Evolutionary conservation across 495 filamentous ascomycete species (phyloP).

Genomic region (Aeminium ludgeri): DNA sequence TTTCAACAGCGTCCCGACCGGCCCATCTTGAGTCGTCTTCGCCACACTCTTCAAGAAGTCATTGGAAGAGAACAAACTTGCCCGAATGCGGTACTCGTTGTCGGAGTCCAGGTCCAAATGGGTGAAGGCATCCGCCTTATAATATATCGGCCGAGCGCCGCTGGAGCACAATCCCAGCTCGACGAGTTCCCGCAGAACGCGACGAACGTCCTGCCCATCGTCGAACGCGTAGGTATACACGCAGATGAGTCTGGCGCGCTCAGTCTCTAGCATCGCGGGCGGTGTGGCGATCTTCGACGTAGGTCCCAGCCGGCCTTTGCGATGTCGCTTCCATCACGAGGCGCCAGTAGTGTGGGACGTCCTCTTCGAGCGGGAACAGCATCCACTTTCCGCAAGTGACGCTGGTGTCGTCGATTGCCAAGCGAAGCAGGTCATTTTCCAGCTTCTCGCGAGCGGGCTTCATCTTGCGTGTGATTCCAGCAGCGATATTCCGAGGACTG

Average conservation of each 20-base stretch:
- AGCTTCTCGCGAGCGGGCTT: slow-evolving; percentile 33
- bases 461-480: slow-evolving; percentile 32
- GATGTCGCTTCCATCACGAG: slow-evolving; percentile 44
- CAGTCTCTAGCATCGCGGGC: slow-evolving; percentile 24
- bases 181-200: slow-evolving; percentile 44
- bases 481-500: slow-evolving; percentile 25
- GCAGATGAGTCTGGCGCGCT: slow-evolving; percentile 39
- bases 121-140: slow-evolving; percentile 70
- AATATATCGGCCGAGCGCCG: slow-evolving; percentile 41
- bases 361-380: slow-evolving; percentile 43
- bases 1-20: slow-evolving; percentile 2
- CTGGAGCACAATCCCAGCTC: slow-evolving; percentile 39
- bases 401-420: slow-evolving; percentile 35
- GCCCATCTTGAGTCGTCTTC: slow-evolving; percentile 5
- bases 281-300: slow-evolving; percentile 52
- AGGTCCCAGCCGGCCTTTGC: slow-evolving; percentile 46
- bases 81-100: slow-evolving; percentile 53
- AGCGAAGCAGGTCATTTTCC: slow-evolving; percentile 35
- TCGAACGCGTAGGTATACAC: slow-evolving; percentile 62
- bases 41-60: slow-evolving; percentile 21
- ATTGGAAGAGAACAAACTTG: slow-evolving; percentile 36
- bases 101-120: slow-evolving; percentile 45
- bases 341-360: slow-evolving; percentile 48
- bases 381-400: slow-evolving; percentile 69
- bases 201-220: slow-evolving; percentile 48